Percentiles rank a stretch among this genome's conserved stretches.
phyloP scores from a whole-genome alignment of 345 rosid species.

The Dipteronia dyeriana region DNA sequence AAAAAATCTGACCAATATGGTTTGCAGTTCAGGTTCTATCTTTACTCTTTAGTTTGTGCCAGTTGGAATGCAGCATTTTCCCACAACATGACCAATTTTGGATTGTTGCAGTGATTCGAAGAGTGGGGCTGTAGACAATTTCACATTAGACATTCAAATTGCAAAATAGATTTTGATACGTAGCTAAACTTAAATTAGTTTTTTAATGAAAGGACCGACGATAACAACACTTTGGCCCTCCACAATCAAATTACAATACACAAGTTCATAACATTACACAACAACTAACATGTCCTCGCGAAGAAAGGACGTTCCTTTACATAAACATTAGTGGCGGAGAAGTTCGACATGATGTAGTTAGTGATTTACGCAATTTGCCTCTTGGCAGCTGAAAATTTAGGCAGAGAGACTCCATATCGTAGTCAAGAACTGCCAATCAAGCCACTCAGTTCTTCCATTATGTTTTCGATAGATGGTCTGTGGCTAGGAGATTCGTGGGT shows the following conservation, averaged over 20 bases:
- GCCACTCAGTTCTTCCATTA: constrained; percentile 60
- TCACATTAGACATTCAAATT: not conserved
- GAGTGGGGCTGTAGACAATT: not conserved
- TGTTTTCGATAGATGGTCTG: constrained; percentile 72
- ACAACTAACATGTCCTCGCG: constrained; percentile 10
- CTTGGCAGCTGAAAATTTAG: constrained; percentile 31
- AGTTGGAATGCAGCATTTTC: not conserved
- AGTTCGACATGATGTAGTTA: constrained; percentile 10
- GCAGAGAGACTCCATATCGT: constrained; percentile 14
- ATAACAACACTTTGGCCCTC: not conserved
- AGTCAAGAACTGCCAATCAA: constrained; percentile 32
- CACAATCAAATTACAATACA: constrained; percentile 4
- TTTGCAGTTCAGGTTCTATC: not conserved
- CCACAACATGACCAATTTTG: not conserved
- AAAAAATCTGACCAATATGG: not conserved
- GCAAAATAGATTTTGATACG: not conserved
- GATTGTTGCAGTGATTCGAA: not conserved
- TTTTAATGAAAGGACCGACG: constrained; percentile 1
- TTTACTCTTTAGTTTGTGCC: constrained; percentile 8
- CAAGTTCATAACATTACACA: constrained; percentile 5
- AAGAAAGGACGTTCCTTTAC: constrained; percentile 11
- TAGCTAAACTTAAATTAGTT: constrained; percentile 7
- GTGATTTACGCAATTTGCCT: constrained; percentile 27
- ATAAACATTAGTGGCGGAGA: not conserved
- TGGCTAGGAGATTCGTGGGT: constrained; percentile 65